Evolutionary conservation across 257 asterid species (phyloP).

Genomic region (Ajuga chamaepitys): DNA sequence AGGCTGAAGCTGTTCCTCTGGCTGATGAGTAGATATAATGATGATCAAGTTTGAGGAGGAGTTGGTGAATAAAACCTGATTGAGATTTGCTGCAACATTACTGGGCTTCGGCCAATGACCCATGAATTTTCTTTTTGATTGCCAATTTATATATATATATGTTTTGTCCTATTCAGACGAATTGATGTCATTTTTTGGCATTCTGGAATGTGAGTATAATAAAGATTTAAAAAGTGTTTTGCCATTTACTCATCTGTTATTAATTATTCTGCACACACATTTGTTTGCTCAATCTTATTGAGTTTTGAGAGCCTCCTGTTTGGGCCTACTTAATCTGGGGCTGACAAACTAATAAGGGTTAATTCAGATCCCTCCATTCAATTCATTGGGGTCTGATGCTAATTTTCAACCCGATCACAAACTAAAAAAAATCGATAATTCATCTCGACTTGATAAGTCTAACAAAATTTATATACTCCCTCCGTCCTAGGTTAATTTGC

Average conservation of each 20-base stretch:
- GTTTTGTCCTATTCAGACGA: neutral
- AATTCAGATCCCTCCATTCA: too few species aligned
- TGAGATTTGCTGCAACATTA: conserved; percentile 3
- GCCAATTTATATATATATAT: neutral
- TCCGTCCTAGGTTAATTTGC: too few species aligned
- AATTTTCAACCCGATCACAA: too few species aligned
- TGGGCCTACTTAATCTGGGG: too few species aligned
- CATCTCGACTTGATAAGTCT: too few species aligned
- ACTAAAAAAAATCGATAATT: too few species aligned
- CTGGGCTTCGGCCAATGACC: neutral
- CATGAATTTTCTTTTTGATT: neutral
- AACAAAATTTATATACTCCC: too few species aligned
- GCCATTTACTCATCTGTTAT: neutral
- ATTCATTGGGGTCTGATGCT: too few species aligned
- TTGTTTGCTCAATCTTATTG: too few species aligned
- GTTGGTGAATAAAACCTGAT: neutral
- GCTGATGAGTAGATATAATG: conserved; percentile 46
- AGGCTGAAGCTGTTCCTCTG: conserved; percentile 85
- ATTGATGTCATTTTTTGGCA: conserved; percentile 10
- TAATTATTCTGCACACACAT: too few species aligned
- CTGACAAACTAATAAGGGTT: too few species aligned
- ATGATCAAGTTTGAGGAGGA: neutral
- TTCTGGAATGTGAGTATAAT: neutral
- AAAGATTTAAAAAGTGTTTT: neutral
- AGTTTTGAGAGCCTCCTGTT: too few species aligned